A percentile compares a stretch with the other conserved stretches of the same genome.
Evolutionary conservation across 352 stramenopile species (phyloP).

Genomic region (Phytophthora pisi): DNA sequence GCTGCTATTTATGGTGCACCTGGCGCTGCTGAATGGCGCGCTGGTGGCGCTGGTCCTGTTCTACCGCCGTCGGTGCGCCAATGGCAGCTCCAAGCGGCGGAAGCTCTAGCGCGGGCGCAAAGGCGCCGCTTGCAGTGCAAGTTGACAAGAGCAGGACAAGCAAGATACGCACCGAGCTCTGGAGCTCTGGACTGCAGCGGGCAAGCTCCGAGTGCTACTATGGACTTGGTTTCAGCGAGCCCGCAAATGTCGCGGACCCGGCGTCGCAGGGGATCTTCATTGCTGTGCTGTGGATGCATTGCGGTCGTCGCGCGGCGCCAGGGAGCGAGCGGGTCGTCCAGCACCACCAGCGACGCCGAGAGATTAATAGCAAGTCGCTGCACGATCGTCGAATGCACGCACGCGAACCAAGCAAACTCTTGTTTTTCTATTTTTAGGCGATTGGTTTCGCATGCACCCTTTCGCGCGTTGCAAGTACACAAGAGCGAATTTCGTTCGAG

Average conservation of each 20-base stretch:
- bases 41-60: slow-evolving; percentile 43
- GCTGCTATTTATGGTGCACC: slow-evolving; percentile 61
- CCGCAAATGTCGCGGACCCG: slow-evolving; percentile 24
- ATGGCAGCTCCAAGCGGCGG: slow-evolving; percentile 42
- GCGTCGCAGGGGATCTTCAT: slow-evolving; percentile 13
- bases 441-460: slow-evolving; percentile 27
- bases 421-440: slow-evolving; percentile 23
- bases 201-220: slow-evolving; percentile 13
- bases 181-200: background rate
- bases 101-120: slow-evolving; percentile 40
- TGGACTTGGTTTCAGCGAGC: slow-evolving; percentile 12
- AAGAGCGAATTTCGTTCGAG: too few relatives aligned
- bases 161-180: background rate
- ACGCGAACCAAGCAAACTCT: slow-evolving; percentile 12
- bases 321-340: background rate
- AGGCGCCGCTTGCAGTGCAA: background rate
- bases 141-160: background rate
- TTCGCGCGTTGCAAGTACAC: slow-evolving; percentile 5
- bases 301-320: slow-evolving; percentile 3
- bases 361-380: background rate
- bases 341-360: background rate
- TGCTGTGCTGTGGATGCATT: slow-evolving; percentile 9
- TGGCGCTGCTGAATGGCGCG: slow-evolving; percentile 47
- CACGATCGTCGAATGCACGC: slow-evolving; percentile 8
- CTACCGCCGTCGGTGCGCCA: slow-evolving; percentile 43